These are phyloP conservation scores for Spizellomyces punctatus DNA, from an alignment of 192 early-diverging fungal genomes.

Conservation along the genomic window DNA sequence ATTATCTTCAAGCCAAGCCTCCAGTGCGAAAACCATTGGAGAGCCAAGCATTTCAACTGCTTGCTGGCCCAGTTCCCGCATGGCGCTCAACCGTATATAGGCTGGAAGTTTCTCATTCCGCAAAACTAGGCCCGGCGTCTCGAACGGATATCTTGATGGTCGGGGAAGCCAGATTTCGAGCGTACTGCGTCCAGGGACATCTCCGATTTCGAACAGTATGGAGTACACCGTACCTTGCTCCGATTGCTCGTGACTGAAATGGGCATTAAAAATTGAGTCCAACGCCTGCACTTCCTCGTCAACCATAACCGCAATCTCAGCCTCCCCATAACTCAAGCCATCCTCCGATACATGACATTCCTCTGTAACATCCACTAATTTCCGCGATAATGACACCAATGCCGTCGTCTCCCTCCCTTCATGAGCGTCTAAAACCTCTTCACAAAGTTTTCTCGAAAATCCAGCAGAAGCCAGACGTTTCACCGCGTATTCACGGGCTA, in stretches of 20 bases:
- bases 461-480: slow-evolving; percentile 63
- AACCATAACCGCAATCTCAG: slow-evolving; percentile 51
- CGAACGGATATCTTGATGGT: slow-evolving; percentile 64
- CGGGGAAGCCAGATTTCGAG: slow-evolving; percentile 69
- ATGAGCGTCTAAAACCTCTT: slow-evolving; percentile 45
- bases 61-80: slow-evolving; percentile 32
- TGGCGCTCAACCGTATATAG: slow-evolving; percentile 54
- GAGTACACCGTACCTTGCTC: slow-evolving; percentile 14
- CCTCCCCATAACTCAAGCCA: slow-evolving; percentile 55
- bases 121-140: slow-evolving; percentile 66
- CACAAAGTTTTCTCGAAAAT: slow-evolving; percentile 54
- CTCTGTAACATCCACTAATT: slow-evolving; percentile 49
- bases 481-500: slow-evolving; percentile 64
- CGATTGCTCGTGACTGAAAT: slow-evolving; percentile 30
- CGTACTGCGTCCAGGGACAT: not conserved
- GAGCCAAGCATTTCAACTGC: slow-evolving; percentile 30
- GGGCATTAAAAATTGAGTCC: slow-evolving; percentile 67
- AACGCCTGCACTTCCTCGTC: slow-evolving; percentile 68
- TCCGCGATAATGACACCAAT: slow-evolving; percentile 52
- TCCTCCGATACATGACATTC: slow-evolving; percentile 10
- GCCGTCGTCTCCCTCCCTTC: slow-evolving; percentile 56
- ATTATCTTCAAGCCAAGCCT: slow-evolving; percentile 44
- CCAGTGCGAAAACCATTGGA: slow-evolving; percentile 51
- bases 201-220: not conserved
- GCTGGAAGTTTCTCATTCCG: slow-evolving; percentile 66